These are phyloP conservation scores for Picea mariana DNA, from an alignment of 83 land plant species.

Conservation along the genomic window DNA sequence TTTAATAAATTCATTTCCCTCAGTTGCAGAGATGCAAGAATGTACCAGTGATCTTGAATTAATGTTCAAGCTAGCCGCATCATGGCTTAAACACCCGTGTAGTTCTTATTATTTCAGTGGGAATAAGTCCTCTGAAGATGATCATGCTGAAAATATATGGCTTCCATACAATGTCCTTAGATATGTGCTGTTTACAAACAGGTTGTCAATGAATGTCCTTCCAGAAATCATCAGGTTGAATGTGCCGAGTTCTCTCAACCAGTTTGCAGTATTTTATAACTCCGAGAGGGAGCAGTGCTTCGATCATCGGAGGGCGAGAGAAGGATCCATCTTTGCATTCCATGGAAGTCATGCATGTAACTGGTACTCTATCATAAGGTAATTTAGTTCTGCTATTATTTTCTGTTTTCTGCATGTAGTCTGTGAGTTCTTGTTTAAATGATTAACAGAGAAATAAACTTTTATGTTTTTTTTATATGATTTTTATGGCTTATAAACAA, in stretches of 20 bases:
- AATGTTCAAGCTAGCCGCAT: background rate
- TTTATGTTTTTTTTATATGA: slow-evolving; percentile 8
- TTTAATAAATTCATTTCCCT: background rate
- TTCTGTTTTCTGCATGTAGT: too few species aligned
- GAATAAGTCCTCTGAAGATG: background rate
- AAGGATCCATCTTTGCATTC: slow-evolving; percentile 13
- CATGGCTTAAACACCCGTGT: background rate
- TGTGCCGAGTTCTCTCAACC: background rate
- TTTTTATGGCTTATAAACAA: too few species aligned
- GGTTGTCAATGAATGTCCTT: background rate
- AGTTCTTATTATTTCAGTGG: background rate
- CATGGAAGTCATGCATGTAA: slow-evolving; percentile 11
- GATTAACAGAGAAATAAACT: too few species aligned
- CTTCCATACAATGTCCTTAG: background rate
- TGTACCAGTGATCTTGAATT: background rate
- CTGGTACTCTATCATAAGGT: slow-evolving; percentile 15
- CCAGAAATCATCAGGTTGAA: background rate
- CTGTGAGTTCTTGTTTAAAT: too few species aligned
- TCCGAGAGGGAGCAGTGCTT: background rate
- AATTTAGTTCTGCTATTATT: background rate
- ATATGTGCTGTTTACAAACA: slow-evolving; percentile 15
- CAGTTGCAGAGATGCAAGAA: slow-evolving; percentile 11
- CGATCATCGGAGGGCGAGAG: background rate
- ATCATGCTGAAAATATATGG: too few species aligned
- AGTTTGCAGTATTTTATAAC: slow-evolving; percentile 10